Base-by-base conservation (phyloP, 2,329 filamentous ascomycete genomes). In the Penicillium sp. region DNA sequence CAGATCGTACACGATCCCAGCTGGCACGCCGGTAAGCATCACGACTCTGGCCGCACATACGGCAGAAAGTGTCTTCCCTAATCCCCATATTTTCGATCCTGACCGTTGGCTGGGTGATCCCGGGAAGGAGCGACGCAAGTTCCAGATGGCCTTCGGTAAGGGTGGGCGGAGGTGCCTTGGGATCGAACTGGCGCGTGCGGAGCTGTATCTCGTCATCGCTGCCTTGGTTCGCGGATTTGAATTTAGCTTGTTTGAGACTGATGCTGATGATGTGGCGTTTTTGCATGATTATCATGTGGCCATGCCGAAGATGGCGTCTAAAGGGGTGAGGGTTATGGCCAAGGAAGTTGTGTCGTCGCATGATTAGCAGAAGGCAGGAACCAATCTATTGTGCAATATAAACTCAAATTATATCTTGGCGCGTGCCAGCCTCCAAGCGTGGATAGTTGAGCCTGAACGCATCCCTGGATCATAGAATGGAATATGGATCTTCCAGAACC, bases 141-240 rank as follows among this genome's bases (percentile, higher is more conserved):
- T 77, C 61, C 72, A 79, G 52, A 74, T 81, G 5, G 71, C 70
- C 0, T 82, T 82, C 61, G 72, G 75, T 3, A 75, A 76, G 44
- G 81, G 82, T 0, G 76, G 75, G 5, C 69, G 81, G 15, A 68
- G 68, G 11, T 83, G 81, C 64, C 65, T 83, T 13, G 80, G 81
- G 0, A 72, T 80, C 11, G 78, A 76, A 53, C 70, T 78, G 13
- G 72, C 74, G 1, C 66, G 69, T 44, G 73, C 73, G 1, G 73
- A 77, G 63, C 66, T 76, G 15, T 70, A 70, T 21, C 64, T 72
- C 11, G 64, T 68, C 30, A 51, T 71, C 2, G 68, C 68, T 17
- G 66, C 68, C 5, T 65, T 76, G 49, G 66, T 73, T 21, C 69
- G 66, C 19, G 26, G 45, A 13, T 76, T 74, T 63, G 69, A 76